Conservation (phyloP, 2,329 filamentous ascomycete species). For the Ophiostoma sp. region DNA sequence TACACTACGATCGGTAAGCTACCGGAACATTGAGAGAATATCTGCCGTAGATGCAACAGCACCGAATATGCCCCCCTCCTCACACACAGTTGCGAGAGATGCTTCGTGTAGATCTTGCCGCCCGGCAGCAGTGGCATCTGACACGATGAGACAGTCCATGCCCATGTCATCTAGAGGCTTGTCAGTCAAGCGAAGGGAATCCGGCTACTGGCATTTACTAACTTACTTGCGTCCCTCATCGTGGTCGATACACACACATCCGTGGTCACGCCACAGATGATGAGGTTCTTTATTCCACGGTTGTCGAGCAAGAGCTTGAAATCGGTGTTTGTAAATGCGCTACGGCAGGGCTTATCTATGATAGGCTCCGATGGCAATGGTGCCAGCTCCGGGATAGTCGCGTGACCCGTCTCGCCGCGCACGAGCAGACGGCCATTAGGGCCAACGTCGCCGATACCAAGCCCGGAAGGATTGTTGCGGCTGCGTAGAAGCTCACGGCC, state of each 20-base stretch:
- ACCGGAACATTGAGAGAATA: not conserved
- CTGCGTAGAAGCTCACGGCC: conserved; percentile 17
- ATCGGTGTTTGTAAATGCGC: conserved; percentile 22
- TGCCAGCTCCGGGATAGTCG: conserved; percentile 19
- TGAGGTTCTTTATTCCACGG: conserved; percentile 18
- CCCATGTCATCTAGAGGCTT: conserved; percentile 20
- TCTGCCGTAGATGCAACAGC: conserved; percentile 19
- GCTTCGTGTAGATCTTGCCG: conserved; percentile 20
- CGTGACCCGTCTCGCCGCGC: conserved; percentile 22
- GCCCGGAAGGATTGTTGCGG: conserved; percentile 19
- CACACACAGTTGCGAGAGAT: conserved; percentile 18
- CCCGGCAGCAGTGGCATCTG: conserved; percentile 20
- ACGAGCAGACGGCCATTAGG: conserved; percentile 22
- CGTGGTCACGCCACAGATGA: conserved; percentile 22
- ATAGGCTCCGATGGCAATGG: conserved; percentile 17
- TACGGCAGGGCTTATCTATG: conserved; percentile 22
- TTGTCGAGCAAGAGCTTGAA: conserved; percentile 21
- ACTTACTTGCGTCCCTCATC: conserved; percentile 23
- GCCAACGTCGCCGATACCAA: conserved; percentile 21
- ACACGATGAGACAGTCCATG: conserved; percentile 21
- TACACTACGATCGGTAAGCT: not conserved
- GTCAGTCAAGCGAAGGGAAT: not conserved
- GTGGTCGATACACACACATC: conserved; percentile 22
- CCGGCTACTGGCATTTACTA: not conserved
- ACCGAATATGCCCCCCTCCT: conserved; percentile 24